These are phyloP conservation scores for Xylariaceae sp. DNA, from an alignment of 2,329 filamentous ascomycete genomes.

Conservation along the genomic window DNA sequence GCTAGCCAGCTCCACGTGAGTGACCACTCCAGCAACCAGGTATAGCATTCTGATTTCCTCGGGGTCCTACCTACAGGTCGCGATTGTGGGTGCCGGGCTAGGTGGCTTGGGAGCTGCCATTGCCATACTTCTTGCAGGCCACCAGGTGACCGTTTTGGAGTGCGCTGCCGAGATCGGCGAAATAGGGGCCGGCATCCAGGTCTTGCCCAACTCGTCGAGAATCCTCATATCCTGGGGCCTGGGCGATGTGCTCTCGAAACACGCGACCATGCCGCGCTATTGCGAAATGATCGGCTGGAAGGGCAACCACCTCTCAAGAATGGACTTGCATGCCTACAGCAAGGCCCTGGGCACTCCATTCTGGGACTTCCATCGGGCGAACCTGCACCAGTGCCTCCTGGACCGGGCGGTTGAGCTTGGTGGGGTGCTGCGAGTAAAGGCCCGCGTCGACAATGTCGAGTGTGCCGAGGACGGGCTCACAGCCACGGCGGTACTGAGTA, in stretches of 20 bases:
- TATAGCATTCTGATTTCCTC: no score
- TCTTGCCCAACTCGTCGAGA: slow-evolving; percentile 38
- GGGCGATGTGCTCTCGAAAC: slow-evolving; percentile 28
- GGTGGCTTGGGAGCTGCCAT: slow-evolving; percentile 46
- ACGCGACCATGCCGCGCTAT: slow-evolving; percentile 32
- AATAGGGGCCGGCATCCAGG: slow-evolving; percentile 43
- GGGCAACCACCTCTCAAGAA: slow-evolving; percentile 37
- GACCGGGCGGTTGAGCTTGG: slow-evolving; percentile 40
- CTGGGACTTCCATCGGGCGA: slow-evolving; percentile 48
- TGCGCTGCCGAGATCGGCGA: slow-evolving; percentile 37
- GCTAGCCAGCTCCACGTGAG: neutral
- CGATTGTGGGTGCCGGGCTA: slow-evolving; percentile 49
- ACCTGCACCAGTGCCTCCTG: slow-evolving; percentile 40
- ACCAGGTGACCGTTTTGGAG: slow-evolving; percentile 41
- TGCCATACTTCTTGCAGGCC: slow-evolving; percentile 35
- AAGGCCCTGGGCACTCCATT: slow-evolving; percentile 33
- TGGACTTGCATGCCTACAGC: slow-evolving; percentile 38
- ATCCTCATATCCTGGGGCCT: slow-evolving; percentile 43
- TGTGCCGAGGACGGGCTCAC: slow-evolving; percentile 23
- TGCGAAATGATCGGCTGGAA: slow-evolving; percentile 47
- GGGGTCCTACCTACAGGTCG: slow-evolving; percentile 33
- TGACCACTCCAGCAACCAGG: no score
- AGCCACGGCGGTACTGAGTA: slow-evolving; percentile 30
- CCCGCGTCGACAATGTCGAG: slow-evolving; percentile 35
- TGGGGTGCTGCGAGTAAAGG: slow-evolving; percentile 34